Conservation (phyloP, 441 rosid species). For the Euphorbia corollata region DNA sequence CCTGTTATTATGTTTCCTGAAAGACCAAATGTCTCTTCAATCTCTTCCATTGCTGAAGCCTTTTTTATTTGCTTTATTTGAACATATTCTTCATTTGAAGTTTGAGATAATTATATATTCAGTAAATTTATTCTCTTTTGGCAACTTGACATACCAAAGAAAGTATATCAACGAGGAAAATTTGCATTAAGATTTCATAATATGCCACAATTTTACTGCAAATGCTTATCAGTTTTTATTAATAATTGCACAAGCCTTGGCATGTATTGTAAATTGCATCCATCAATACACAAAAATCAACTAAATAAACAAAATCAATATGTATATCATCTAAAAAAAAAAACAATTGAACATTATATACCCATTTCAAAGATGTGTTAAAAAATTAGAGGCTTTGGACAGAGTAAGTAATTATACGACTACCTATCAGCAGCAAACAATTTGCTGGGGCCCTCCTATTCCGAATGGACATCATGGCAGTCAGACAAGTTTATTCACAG, state of each 20-base stretch:
- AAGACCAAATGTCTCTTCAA: too few species aligned
- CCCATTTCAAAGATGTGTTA: too few species aligned
- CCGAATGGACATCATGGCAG: conserved; percentile 32
- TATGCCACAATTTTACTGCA: neutral
- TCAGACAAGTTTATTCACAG: conserved; percentile 57
- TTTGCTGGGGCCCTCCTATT: neutral
- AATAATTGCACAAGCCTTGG: neutral
- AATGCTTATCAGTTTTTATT: neutral
- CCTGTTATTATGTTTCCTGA: too few species aligned
- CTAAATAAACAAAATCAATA: too few species aligned
- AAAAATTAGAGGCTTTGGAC: neutral
- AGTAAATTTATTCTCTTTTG: too few species aligned
- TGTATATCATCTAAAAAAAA: neutral
- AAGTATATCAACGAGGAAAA: too few species aligned
- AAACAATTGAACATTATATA: too few species aligned
- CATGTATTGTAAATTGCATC: neutral
- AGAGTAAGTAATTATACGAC: neutral
- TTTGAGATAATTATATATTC: too few species aligned
- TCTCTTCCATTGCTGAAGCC: too few species aligned
- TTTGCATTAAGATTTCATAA: neutral
- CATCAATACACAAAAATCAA: neutral
- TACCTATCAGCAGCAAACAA: neutral
- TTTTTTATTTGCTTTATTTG: too few species aligned
- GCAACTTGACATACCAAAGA: too few species aligned
- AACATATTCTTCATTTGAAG: too few species aligned